Conservation (phyloP, 768 basidiomycete species). For the Amanita pseudoporphyria region DNA sequence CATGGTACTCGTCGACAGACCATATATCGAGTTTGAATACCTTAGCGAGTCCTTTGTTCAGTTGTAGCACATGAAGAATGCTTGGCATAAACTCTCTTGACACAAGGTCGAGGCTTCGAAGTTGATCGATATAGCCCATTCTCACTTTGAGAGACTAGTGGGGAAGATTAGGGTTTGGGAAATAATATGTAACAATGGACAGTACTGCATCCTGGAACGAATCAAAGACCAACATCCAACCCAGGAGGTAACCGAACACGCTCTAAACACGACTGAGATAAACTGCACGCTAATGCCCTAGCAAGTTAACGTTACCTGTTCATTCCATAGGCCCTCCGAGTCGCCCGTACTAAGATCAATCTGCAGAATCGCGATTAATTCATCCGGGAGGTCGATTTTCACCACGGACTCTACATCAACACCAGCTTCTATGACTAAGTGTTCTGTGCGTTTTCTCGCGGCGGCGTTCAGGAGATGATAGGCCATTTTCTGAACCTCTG, state of each 20-base stretch:
- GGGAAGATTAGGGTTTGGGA: slow-evolving; percentile 1
- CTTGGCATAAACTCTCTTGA: slow-evolving; percentile 57
- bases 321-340: slow-evolving; percentile 23
- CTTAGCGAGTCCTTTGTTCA: slow-evolving; percentile 56
- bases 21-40: slow-evolving; percentile 79
- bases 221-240: slow-evolving; percentile 87
- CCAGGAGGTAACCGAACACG: slow-evolving; percentile 62
- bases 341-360: slow-evolving; percentile 32
- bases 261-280: slow-evolving; percentile 19
- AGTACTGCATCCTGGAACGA: slow-evolving; percentile 76
- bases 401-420: slow-evolving; percentile 57
- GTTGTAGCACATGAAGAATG: slow-evolving; percentile 53
- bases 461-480: slow-evolving; percentile 65
- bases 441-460: slow-evolving; percentile 66
- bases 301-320: slow-evolving; percentile 21
- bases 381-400: slow-evolving; percentile 49
- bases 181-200: slow-evolving; percentile 6
- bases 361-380: slow-evolving; percentile 58
- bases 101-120: slow-evolving; percentile 64
- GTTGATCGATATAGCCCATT: slow-evolving; percentile 77
- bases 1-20: slow-evolving; percentile 75
- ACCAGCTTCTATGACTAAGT: slow-evolving; percentile 80
- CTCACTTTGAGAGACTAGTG: slow-evolving; percentile 80
- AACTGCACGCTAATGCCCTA: not conserved
- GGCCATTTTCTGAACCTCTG: slow-evolving; percentile 64